Conservation (phyloP, 345 rosid genomes). For the Bruguiera sexangula region DNA sequence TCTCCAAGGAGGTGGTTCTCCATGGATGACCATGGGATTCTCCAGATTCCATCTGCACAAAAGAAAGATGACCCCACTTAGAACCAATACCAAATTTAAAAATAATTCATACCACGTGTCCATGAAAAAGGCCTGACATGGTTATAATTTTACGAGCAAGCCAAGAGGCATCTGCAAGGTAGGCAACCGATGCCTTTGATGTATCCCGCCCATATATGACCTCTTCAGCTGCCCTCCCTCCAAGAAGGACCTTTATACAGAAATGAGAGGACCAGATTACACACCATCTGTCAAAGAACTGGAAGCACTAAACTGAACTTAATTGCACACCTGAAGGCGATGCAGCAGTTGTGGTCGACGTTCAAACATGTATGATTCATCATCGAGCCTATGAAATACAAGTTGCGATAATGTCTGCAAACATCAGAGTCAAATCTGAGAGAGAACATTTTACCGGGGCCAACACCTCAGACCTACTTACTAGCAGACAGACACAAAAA, state of each 20-base stretch:
- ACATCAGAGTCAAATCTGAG: slow-evolving; percentile 7
- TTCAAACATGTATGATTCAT: slow-evolving; percentile 85
- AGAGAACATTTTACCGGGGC: background rate
- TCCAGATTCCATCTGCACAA: slow-evolving; percentile 86
- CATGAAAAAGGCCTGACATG: slow-evolving; percentile 38
- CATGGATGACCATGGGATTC: slow-evolving; percentile 87
- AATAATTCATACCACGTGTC: slow-evolving; percentile 4
- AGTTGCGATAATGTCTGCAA: slow-evolving; percentile 76
- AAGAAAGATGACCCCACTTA: background rate
- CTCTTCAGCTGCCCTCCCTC: slow-evolving; percentile 96
- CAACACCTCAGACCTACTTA: background rate
- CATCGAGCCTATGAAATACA: slow-evolving; percentile 80
- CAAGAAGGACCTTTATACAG: slow-evolving; percentile 62
- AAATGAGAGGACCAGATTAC: slow-evolving; percentile 2
- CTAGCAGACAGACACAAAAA: slow-evolving; percentile 2
- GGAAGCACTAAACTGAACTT: slow-evolving; percentile 9
- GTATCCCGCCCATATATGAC: slow-evolving; percentile 85
- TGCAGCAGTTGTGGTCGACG: slow-evolving; percentile 83
- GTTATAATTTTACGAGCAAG: slow-evolving; percentile 90
- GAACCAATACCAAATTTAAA: slow-evolving; percentile 6
- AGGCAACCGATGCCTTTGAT: slow-evolving; percentile 74
- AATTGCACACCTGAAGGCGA: slow-evolving; percentile 73
- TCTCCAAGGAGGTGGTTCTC: slow-evolving; percentile 91
- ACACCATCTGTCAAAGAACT: slow-evolving; percentile 2
- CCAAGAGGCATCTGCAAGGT: slow-evolving; percentile 95